Percentiles rank a stretch among this genome's conserved stretches.
Evolutionary conservation across 148 eudicot species (phyloP).

Genomic region (Rhododendron molle): DNA sequence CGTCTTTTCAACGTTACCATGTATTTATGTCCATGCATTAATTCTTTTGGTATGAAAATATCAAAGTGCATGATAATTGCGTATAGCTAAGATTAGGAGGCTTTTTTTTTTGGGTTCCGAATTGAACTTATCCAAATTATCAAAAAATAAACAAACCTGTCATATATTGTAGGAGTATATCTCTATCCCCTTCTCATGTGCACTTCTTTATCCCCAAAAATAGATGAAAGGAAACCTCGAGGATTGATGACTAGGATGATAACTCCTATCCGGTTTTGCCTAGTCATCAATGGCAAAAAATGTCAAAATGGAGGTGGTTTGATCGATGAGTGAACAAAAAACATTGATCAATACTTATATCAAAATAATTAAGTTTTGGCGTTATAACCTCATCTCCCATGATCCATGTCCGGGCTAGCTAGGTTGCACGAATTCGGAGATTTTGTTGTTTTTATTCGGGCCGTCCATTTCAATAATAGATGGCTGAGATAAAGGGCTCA

Average conservation of each 20-base stretch:
- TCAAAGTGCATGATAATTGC: background rate
- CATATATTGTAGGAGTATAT: background rate
- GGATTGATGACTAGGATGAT: background rate
- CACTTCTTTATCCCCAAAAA: background rate
- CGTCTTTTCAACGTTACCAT: no score
- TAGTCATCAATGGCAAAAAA: background rate
- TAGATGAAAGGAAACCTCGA: background rate
- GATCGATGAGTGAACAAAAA: background rate
- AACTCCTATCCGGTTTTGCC: background rate
- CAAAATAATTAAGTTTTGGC: background rate
- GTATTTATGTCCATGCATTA: background rate
- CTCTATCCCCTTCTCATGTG: background rate
- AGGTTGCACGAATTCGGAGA: no score
- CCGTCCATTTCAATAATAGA: no score
- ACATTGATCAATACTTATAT: no score
- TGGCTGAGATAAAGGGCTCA: no score
- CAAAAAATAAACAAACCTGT: background rate
- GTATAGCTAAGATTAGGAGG: background rate
- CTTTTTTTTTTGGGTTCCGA: background rate
- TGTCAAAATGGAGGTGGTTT: background rate
- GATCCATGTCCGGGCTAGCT: no score
- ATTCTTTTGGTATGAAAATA: background rate
- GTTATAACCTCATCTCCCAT: constrained; percentile 4
- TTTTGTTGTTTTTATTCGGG: no score
- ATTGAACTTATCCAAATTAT: background rate